phyloP scores from a whole-genome alignment of 148 eudicot species.

The Arbutus unedo region DNA sequence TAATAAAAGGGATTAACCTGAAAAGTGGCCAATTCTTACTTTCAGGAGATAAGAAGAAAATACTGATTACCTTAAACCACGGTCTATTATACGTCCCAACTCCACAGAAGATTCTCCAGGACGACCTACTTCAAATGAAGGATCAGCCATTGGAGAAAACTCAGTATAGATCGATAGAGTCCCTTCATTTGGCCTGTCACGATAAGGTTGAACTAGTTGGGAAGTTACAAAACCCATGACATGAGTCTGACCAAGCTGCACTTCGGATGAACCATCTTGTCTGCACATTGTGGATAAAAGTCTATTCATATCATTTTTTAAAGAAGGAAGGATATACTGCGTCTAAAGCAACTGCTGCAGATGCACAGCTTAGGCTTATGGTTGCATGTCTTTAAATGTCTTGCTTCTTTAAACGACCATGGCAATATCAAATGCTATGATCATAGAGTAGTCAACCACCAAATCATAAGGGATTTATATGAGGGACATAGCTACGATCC shows the following conservation, averaged over 20 bases:
- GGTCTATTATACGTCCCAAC: constrained; percentile 87
- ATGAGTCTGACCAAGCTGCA: constrained; percentile 88
- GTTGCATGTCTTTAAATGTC: too few relatives aligned
- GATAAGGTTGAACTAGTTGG: constrained; percentile 79
- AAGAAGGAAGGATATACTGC: background rate
- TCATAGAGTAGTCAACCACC: background rate
- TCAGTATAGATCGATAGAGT: constrained; percentile 69
- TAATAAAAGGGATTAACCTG: background rate
- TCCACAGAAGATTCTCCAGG: constrained; percentile 85
- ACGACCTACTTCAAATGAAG: constrained; percentile 82
- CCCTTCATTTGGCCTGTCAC: constrained; percentile 90
- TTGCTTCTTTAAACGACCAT: background rate
- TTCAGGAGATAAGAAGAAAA: background rate
- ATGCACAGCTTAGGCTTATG: too few relatives aligned
- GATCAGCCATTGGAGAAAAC: constrained; percentile 98
- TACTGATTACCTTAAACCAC: constrained; percentile 67
- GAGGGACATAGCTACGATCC: background rate
- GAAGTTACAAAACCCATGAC: constrained; percentile 78
- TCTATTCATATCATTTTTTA: background rate
- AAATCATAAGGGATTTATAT: background rate
- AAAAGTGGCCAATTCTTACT: background rate
- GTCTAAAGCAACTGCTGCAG: too few relatives aligned
- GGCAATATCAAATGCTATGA: constrained; percentile 3
- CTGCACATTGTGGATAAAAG: constrained; percentile 29
- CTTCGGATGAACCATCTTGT: constrained; percentile 89